A percentile compares a stretch with the other conserved stretches of the same genome.
Evolutionary conservation across 768 basidiomycete species (phyloP).

Genomic region (Thelephora ganbajun): DNA sequence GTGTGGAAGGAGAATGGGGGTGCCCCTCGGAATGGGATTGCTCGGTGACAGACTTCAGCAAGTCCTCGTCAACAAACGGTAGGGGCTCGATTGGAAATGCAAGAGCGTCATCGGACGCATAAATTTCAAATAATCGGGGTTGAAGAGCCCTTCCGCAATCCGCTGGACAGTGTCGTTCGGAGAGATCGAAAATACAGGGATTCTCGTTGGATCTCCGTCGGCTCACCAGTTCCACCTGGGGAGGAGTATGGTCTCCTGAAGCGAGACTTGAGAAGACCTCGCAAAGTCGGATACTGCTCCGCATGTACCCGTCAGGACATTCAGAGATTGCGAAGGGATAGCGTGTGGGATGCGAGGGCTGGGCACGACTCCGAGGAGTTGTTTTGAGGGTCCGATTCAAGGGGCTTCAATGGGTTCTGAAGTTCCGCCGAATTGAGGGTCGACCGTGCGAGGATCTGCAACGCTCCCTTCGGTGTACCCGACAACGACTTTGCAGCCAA

Average conservation of each 20-base stretch:
- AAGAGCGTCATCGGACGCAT: slow-evolving; percentile 83
- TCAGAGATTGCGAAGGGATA: slow-evolving; percentile 21
- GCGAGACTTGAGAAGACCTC: slow-evolving; percentile 54
- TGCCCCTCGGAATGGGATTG: slow-evolving; percentile 14
- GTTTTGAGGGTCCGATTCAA: slow-evolving; percentile 27
- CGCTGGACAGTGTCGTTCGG: slow-evolving; percentile 81
- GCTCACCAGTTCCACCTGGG: slow-evolving; percentile 33
- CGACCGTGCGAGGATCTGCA: slow-evolving; percentile 70
- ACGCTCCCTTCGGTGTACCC: slow-evolving; percentile 49
- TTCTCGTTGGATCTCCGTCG: slow-evolving; percentile 40
- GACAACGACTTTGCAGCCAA: slow-evolving; percentile 34
- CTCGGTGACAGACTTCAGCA: slow-evolving; percentile 33
- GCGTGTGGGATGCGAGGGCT: slow-evolving; percentile 12
- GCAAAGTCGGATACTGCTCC: slow-evolving; percentile 51
- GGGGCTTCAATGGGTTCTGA: slow-evolving; percentile 39
- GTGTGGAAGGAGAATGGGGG: slow-evolving; percentile 3
- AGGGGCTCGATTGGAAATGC: slow-evolving; percentile 78
- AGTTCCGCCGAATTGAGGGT: slow-evolving; percentile 72
- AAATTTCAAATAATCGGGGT: slow-evolving; percentile 85
- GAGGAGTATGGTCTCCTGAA: slow-evolving; percentile 74
- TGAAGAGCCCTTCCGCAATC: slow-evolving; percentile 87
- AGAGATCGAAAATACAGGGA: slow-evolving; percentile 88
- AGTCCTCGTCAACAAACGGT: slow-evolving; percentile 49
- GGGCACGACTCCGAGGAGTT: slow-evolving; percentile 8
- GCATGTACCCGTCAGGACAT: slow-evolving; percentile 33